Base-by-base conservation (phyloP, 495 filamentous ascomycete species). In the Alectoria sarmentosa region DNA sequence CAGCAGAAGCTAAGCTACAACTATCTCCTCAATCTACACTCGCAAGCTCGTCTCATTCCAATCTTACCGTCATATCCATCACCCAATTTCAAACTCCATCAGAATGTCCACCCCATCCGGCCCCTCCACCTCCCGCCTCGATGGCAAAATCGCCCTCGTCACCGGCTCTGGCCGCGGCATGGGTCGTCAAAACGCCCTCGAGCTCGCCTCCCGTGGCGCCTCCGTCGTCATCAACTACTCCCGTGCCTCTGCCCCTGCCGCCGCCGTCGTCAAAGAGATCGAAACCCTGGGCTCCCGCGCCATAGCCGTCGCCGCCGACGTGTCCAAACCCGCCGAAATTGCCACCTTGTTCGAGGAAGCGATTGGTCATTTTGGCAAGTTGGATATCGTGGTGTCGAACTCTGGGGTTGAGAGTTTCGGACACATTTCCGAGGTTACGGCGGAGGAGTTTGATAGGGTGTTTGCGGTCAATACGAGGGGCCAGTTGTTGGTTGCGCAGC, bases 401-500 rank as follows among this genome's bases (percentile, higher is more conserved):
- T 82, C 77, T 57, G 86, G 86, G 49, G 85, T 83, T 65, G 78
- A 78, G 66, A 72, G 72, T 34, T 81, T 81, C 66, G 76, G 74
- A 15, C 70, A 73, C 1, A 75, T 86, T 61, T 81, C 84, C 66
- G 88, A 92, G 65, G 82, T 91, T 34, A 91, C 88, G 13, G 81
- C 86, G 68, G 86, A 86, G 65, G 86, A 87, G 69, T 91, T 86
- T 78, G 88, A 93, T 73, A 78, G 82, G 55, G 85, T 92, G 57
- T 91, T 93, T 73, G 81, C 82, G 73, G 76, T 92, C 65, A 93
- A 93, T 76, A 84, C 85, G 13, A 80, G 87, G 11, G 90, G 84
- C 1, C 90, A 93, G 75, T 91, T 91, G 80, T 91, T 92, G 76
- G 90, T 93, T 62, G 89, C 87, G 42, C 88, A 89, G 76, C 82